Percentiles rank a stretch among this genome's conserved stretches.
phyloP scores from a whole-genome alignment of 768 basidiomycete species.

The Collybiopsis confluens region DNA sequence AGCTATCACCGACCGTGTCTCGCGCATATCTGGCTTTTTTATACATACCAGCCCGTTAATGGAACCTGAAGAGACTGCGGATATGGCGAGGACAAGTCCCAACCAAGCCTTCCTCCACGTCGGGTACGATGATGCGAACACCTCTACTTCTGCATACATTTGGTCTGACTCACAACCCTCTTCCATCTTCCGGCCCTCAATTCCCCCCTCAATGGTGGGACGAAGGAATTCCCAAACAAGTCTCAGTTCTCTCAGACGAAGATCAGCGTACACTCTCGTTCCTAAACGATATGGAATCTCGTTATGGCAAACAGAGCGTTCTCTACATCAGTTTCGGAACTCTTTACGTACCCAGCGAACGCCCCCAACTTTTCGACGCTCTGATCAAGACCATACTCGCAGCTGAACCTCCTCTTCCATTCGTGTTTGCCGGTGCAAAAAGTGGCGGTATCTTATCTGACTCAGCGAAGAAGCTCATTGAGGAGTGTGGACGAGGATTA shows the following conservation, averaged over 20 bases:
- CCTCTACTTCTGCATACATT: no score
- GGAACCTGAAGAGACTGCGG: neutral
- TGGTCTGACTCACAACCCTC: no score
- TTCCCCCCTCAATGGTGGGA: neutral
- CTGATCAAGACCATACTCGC: neutral
- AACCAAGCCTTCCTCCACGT: neutral
- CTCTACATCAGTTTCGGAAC: neutral
- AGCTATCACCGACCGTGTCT: neutral
- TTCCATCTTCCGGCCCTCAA: neutral
- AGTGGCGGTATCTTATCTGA: neutral
- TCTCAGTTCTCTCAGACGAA: neutral
- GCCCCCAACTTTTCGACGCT: neutral
- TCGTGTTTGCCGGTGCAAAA: neutral
- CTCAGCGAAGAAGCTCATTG: neutral
- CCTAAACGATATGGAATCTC: neutral
- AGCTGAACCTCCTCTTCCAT: neutral
- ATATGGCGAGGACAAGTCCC: neutral
- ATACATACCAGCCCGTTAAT: neutral
- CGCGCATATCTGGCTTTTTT: neutral
- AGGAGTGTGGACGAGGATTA: neutral
- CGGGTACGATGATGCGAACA: neutral
- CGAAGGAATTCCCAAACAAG: neutral
- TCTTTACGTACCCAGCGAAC: neutral
- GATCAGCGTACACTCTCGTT: neutral
- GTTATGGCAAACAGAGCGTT: neutral